Conservation (phyloP, 169 alveolate species). For the Ichthyophthirius multifiliis region DNA sequence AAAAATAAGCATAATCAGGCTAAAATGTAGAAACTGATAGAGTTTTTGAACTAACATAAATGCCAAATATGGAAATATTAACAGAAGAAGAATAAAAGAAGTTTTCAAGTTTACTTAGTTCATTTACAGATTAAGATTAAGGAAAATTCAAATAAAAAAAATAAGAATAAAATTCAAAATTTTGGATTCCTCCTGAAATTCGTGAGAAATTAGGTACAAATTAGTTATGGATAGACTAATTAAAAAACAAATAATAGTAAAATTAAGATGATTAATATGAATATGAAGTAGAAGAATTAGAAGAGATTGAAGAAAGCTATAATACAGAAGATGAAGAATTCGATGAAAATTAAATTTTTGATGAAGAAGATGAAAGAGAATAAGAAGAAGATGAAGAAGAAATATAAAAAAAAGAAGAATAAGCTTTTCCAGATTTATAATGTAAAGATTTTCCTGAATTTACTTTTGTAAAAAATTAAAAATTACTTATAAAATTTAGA, state of each 20-base stretch:
- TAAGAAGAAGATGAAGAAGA: neutral
- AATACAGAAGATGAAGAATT: neutral
- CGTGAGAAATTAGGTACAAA: neutral
- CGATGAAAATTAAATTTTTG: neutral
- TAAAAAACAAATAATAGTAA: neutral
- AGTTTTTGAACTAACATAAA: neutral
- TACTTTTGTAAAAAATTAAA: neutral
- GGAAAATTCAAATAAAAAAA: neutral
- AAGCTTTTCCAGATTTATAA: neutral
- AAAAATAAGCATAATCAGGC: neutral
- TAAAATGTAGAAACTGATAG: neutral
- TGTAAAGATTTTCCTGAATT: neutral
- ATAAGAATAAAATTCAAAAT: neutral
- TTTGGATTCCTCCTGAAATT: slow-evolving; percentile 11
- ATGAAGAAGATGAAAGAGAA: neutral
- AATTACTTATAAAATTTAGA: neutral
- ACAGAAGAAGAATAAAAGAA: neutral
- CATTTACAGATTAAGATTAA: neutral
- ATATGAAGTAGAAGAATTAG: slow-evolving; percentile 4
- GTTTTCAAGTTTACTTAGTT: neutral
- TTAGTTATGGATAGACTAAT: neutral
- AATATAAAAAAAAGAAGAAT: neutral
- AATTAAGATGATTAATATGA: neutral
- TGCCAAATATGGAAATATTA: neutral
- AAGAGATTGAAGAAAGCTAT: neutral